Percentiles rank a stretch among this genome's conserved stretches.
Evolutionary conservation across 2,329 filamentous ascomycete species (phyloP).

Genomic region (Phialophora verrucosa): DNA sequence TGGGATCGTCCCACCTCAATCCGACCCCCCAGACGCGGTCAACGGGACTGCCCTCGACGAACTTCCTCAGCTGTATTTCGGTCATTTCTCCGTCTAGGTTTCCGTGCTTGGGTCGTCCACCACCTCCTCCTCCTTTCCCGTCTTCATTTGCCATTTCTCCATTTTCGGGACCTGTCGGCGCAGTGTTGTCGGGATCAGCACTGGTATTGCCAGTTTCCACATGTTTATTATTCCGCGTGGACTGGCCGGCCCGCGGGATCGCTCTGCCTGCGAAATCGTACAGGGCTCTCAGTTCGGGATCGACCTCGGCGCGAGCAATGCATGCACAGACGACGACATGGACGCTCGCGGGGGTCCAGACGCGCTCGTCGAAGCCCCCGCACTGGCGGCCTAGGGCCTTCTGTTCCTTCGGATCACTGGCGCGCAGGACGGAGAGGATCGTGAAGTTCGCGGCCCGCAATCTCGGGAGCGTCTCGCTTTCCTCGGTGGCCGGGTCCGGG

Average conservation of each 20-base stretch:
- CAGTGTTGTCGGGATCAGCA: too few relatives aligned
- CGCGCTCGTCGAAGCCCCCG: constrained; percentile 13
- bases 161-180: too few relatives aligned
- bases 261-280: constrained; percentile 8
- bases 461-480: neutral
- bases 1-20: constrained; percentile 24
- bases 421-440: constrained; percentile 15
- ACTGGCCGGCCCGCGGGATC: neutral
- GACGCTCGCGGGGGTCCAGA: constrained; percentile 21
- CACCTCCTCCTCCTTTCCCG: too few relatives aligned
- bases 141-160: too few relatives aligned
- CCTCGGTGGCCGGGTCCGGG: too few relatives aligned
- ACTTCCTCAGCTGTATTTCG: neutral
- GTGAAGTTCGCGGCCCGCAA: neutral
- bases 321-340: constrained; percentile 19
- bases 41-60: constrained; percentile 28
- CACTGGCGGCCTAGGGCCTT: constrained; percentile 22
- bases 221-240: neutral
- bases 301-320: constrained; percentile 28
- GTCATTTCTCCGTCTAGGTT: neutral
- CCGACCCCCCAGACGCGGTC: constrained; percentile 31
- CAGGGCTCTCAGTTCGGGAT: constrained; percentile 13
- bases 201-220: too few relatives aligned
- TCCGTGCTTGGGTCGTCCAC: neutral
- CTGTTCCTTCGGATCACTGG: constrained; percentile 15